A percentile compares a stretch with the other conserved stretches of the same genome.
phyloP scores from a whole-genome alignment of 441 rosid species.

The Rhodomyrtus psidioides region DNA sequence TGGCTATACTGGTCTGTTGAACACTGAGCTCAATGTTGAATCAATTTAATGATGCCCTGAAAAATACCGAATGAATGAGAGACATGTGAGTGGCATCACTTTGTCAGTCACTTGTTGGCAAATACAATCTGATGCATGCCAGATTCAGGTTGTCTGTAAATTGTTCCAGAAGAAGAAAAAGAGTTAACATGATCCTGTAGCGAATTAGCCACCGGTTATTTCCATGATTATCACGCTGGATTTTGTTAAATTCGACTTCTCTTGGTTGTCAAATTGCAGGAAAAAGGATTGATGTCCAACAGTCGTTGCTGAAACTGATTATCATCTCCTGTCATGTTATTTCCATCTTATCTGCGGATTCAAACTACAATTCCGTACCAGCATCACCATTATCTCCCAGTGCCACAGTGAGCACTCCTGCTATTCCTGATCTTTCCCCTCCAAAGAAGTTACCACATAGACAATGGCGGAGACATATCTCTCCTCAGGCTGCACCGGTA shows the following conservation, averaged over 20 bases:
- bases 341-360: slow-evolving; percentile 26
- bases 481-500: slow-evolving; percentile 30
- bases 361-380: slow-evolving; percentile 19
- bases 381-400: slow-evolving; percentile 29
- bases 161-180: background rate
- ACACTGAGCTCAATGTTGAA: background rate
- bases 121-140: background rate
- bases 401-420: slow-evolving; percentile 28
- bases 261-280: slow-evolving; percentile 24
- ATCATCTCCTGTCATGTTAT: slow-evolving; percentile 27
- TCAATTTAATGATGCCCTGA: background rate
- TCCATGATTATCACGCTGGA: background rate
- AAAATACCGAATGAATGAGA: background rate
- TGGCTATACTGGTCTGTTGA: background rate
- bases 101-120: background rate
- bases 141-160: background rate
- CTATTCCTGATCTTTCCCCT: slow-evolving; percentile 36
- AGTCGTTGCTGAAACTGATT: slow-evolving; percentile 26
- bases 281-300: slow-evolving; percentile 8
- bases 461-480: slow-evolving; percentile 26
- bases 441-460: slow-evolving; percentile 38
- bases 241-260: background rate
- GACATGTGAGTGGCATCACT: background rate
- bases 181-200: background rate
- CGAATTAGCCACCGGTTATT: background rate